Evolutionary conservation across 495 filamentous ascomycete genomes (phyloP).

Genomic region (Rusavskia elegans): DNA sequence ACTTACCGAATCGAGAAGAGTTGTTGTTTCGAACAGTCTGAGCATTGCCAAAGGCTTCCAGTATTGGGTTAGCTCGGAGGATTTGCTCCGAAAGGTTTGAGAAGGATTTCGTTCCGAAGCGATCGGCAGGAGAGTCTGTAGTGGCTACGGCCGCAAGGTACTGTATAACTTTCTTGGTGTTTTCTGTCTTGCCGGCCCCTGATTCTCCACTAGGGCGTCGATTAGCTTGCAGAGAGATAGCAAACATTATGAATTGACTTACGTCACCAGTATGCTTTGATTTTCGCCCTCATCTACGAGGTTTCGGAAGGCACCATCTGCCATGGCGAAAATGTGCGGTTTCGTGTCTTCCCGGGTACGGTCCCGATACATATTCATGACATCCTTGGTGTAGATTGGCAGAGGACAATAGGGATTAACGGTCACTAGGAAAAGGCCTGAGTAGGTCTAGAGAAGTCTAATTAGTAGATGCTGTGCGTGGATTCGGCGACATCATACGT

Average conservation of each 20-base stretch:
- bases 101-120: slow-evolving; percentile 46
- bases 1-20: slow-evolving; percentile 97
- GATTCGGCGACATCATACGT: slow-evolving; percentile 31
- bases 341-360: slow-evolving; percentile 81
- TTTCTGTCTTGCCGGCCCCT: slow-evolving; percentile 96
- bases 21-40: slow-evolving; percentile 98
- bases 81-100: slow-evolving; percentile 95
- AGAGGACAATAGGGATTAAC: slow-evolving; percentile 93
- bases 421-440: slow-evolving; percentile 89
- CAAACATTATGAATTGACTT: slow-evolving; percentile 12
- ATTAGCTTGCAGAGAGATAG: not conserved
- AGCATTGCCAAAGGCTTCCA: slow-evolving; percentile 96
- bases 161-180: slow-evolving; percentile 99
- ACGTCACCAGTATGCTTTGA: slow-evolving; percentile 94
- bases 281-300: slow-evolving; percentile 90
- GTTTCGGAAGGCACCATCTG: slow-evolving; percentile 94
- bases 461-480: not conserved
- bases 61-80: slow-evolving; percentile 86
- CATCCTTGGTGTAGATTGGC: slow-evolving; percentile 92
- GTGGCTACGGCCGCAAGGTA: slow-evolving; percentile 91
- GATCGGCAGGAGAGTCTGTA: slow-evolving; percentile 54
- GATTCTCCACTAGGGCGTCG: slow-evolving; percentile 57
- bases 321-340: slow-evolving; percentile 95
- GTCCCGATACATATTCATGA: slow-evolving; percentile 92
- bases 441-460: slow-evolving; percentile 54